A percentile compares a stretch with the other conserved stretches of the same genome.
phyloP scores from a whole-genome alignment of 345 rosid species.

The Salix suchowensis region DNA sequence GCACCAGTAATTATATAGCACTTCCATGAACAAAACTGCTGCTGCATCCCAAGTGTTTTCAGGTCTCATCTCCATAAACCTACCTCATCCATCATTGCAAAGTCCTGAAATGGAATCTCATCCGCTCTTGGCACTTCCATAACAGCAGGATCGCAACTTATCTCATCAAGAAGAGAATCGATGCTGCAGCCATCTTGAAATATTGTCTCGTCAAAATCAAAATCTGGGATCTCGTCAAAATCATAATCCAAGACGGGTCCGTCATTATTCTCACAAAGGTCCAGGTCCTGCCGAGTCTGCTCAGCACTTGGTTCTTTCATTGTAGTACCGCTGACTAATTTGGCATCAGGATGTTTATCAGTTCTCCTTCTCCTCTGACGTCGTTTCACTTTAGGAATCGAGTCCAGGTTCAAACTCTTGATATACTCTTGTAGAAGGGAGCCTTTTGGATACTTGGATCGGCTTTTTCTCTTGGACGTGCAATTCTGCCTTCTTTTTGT shows the following conservation, averaged over 20 bases:
- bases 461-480: slow-evolving; percentile 67
- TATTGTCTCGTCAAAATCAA: slow-evolving; percentile 58
- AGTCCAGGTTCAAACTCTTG: slow-evolving; percentile 64
- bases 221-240: slow-evolving; percentile 45
- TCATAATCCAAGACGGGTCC: slow-evolving; percentile 44
- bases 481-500: slow-evolving; percentile 77
- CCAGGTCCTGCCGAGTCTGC: background rate
- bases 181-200: slow-evolving; percentile 62
- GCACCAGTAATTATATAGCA: background rate
- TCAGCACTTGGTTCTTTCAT: background rate
- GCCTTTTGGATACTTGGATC: slow-evolving; percentile 66
- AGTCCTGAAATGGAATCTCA: slow-evolving; percentile 10
- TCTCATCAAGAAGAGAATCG: slow-evolving; percentile 65
- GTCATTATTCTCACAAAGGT: slow-evolving; percentile 35
- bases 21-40: background rate
- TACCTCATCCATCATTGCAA: slow-evolving; percentile 38
- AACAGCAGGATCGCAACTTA: slow-evolving; percentile 23
- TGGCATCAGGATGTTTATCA: background rate
- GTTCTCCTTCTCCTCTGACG: slow-evolving; percentile 13
- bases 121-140: slow-evolving; percentile 20
- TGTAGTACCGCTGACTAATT: background rate
- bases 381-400: slow-evolving; percentile 15
- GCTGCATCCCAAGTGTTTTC: slow-evolving; percentile 12
- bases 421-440: slow-evolving; percentile 92
- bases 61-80: slow-evolving; percentile 61